phyloP scores from a whole-genome alignment of 1,139 yeast species.

The Magnusiomyces suaveolens region DNA sequence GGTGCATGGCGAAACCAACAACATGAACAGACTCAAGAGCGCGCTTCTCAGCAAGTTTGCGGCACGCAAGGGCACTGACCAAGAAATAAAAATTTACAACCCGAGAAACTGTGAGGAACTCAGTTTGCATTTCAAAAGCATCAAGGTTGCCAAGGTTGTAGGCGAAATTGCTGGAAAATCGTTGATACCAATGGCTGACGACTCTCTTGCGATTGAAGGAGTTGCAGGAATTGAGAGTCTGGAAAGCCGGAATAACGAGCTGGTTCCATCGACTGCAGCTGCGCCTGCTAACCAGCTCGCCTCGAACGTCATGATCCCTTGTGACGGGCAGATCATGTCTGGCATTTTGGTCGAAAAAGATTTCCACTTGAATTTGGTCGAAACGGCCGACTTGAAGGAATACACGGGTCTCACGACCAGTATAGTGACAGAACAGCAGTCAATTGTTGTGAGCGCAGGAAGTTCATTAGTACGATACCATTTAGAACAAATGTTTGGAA shows the following conservation, averaged over 20 bases:
- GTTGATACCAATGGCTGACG: constrained; percentile 16
- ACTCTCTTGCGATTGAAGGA: constrained; percentile 15
- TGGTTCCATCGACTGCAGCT: background rate
- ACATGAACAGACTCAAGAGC: constrained; percentile 93
- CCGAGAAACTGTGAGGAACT: constrained; percentile 87
- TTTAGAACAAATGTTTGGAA: constrained; percentile 91
- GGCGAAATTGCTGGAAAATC: constrained; percentile 55
- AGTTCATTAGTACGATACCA: constrained; percentile 79
- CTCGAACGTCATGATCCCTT: constrained; percentile 18
- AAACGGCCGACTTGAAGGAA: constrained; percentile 79
- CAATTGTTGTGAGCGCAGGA: constrained; percentile 69
- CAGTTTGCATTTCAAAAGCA: constrained; percentile 67
- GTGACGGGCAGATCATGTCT: constrained; percentile 45
- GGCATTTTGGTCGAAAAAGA: constrained; percentile 90
- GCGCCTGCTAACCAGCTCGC: background rate
- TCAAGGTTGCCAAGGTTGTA: constrained; percentile 75
- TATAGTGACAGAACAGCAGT: constrained; percentile 71
- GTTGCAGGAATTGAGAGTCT: constrained; percentile 11
- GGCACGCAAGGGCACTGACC: constrained; percentile 70
- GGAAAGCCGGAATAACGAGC: constrained; percentile 11
- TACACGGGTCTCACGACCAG: constrained; percentile 83
- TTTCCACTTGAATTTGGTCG: constrained; percentile 74
- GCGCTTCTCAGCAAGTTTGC: constrained; percentile 84
- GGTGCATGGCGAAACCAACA: constrained; percentile 97
- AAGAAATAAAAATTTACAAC: constrained; percentile 85